Evolutionary conservation across 2,329 filamentous ascomycete species (phyloP).

Genomic region (Westerdykella aurantiaca): DNA sequence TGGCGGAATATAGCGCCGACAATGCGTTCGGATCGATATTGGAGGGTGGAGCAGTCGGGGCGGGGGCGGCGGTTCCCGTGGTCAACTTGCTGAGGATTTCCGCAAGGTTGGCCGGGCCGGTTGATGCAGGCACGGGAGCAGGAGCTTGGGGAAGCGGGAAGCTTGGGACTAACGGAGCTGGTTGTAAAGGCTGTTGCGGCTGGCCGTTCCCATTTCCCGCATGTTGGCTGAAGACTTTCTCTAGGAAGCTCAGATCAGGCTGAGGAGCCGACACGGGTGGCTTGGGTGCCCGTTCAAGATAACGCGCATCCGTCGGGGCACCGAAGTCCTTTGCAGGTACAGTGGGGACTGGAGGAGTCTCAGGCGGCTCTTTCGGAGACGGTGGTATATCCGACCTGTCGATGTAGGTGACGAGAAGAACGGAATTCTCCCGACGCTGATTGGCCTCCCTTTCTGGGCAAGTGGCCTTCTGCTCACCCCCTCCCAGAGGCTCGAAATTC

Average conservation of each 20-base stretch:
- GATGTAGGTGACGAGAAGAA: constrained; percentile 44
- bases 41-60: not conserved
- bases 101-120: constrained; percentile 15
- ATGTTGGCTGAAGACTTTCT: constrained; percentile 24
- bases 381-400: constrained; percentile 43
- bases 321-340: constrained; percentile 35
- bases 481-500: constrained; percentile 44
- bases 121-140: constrained; percentile 7
- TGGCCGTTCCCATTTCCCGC: not conserved
- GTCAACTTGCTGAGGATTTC: constrained; percentile 19
- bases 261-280: constrained; percentile 7
- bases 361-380: constrained; percentile 41
- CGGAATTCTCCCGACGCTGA: constrained; percentile 42
- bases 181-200: constrained; percentile 3
- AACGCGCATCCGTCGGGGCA: constrained; percentile 22
- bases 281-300: constrained; percentile 19
- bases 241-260: constrained; percentile 21
- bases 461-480: constrained; percentile 36
- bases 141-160: constrained; percentile 14
- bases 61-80: no score
- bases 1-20: constrained; percentile 1
- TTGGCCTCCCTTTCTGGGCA: constrained; percentile 42
- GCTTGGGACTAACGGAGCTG: no score
- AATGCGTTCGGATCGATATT: constrained; percentile 1
- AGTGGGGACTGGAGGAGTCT: constrained; percentile 30